These are phyloP conservation scores for Clonostachys rhizophaga DNA, from an alignment of 2,329 filamentous ascomycete genomes.

Conservation along the genomic window DNA sequence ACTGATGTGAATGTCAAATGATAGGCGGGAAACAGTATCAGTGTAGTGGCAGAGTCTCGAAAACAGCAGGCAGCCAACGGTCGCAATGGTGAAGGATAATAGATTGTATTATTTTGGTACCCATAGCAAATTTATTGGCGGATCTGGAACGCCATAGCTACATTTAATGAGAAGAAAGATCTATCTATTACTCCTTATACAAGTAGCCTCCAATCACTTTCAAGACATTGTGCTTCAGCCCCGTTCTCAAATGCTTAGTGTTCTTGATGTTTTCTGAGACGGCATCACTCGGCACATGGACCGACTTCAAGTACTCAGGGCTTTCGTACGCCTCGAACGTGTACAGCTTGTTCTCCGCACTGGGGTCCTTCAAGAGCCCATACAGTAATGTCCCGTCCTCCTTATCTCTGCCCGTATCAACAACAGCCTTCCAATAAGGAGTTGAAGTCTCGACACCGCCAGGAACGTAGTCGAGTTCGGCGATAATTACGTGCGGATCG, in stretches of 20 bases:
- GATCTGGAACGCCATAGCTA: no score
- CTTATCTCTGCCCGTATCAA: slow-evolving; percentile 10
- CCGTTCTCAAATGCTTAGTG: slow-evolving; percentile 13
- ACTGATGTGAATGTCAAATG: no score
- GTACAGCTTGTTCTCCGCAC: slow-evolving; percentile 11
- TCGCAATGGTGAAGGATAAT: no score
- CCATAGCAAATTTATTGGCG: no score
- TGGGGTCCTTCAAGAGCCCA: slow-evolving; percentile 7
- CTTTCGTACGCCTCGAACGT: slow-evolving; percentile 17
- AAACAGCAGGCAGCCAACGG: no score
- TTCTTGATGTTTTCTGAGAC: slow-evolving; percentile 13
- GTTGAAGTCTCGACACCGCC: slow-evolving; percentile 11
- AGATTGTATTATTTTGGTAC: no score
- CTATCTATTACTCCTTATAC: slow-evolving; percentile 5
- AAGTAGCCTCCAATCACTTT: slow-evolving; percentile 14
- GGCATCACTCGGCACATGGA: slow-evolving; percentile 17
- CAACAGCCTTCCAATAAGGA: slow-evolving; percentile 17
- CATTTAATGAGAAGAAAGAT: no score
- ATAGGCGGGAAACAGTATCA: no score
- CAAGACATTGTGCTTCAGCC: slow-evolving; percentile 13
- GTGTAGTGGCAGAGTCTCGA: no score
- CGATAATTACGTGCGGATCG: slow-evolving; percentile 16
- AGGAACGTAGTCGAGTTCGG: slow-evolving; percentile 16
- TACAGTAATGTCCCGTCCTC: slow-evolving; percentile 15
- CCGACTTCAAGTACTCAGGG: slow-evolving; percentile 14